Evolutionary conservation across 1,139 yeast species (phyloP).

Genomic region (Geotrichum restrictum): DNA sequence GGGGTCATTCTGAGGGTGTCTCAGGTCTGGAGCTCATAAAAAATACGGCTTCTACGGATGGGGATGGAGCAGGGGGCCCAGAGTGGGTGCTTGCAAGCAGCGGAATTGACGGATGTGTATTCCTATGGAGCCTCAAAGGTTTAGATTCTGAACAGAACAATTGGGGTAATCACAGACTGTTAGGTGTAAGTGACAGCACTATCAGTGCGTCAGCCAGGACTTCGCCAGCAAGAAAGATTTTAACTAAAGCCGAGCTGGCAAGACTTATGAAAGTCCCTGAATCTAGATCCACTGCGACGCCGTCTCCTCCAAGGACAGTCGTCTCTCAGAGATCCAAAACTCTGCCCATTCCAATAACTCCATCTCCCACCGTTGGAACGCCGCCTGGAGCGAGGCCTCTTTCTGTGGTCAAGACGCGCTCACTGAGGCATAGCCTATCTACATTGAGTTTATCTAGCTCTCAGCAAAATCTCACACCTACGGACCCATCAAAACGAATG

Average conservation of each 20-base stretch:
- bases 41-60: not conserved
- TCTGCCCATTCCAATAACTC: not conserved
- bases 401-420: constrained; percentile 4
- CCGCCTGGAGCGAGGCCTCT: not conserved
- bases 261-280: constrained; percentile 8
- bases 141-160: not conserved
- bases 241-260: constrained; percentile 24
- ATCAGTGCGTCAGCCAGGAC: not conserved
- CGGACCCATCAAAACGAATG: not conserved
- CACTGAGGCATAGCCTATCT: constrained; percentile 11
- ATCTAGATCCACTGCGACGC: constrained; percentile 13
- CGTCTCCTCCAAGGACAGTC: constrained; percentile 15
- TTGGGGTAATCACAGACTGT: not conserved
- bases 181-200: not conserved
- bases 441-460: not conserved
- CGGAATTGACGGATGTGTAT: constrained; percentile 34
- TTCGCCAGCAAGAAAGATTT: constrained; percentile 28
- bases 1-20: constrained; percentile 66
- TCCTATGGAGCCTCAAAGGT: constrained; percentile 28
- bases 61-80: constrained; percentile 27
- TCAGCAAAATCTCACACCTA: not conserved
- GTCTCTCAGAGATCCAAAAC: constrained; percentile 21
- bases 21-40: constrained; percentile 41
- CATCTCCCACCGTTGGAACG: not conserved
- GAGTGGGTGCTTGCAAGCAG: constrained; percentile 29